Evolutionary conservation across 345 rosid species (phyloP).

Genomic region (Eucalyptus fibrosa): DNA sequence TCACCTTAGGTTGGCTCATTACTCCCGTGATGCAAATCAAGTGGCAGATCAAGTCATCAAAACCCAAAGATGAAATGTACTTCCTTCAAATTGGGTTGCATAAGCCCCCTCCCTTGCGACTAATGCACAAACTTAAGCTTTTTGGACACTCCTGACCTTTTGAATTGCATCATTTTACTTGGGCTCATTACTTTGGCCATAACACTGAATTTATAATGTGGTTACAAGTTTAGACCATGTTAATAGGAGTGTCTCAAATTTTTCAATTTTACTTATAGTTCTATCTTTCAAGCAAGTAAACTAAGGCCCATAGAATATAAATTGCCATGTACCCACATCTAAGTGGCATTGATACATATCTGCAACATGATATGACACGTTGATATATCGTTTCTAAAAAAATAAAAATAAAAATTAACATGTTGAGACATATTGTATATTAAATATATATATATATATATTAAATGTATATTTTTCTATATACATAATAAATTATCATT

Average conservation of each 20-base stretch:
- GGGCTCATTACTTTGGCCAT: background rate
- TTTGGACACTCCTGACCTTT: background rate
- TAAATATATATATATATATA: too few relatives aligned
- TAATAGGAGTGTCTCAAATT: background rate
- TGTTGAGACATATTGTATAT: too few relatives aligned
- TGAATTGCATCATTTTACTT: background rate
- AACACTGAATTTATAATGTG: background rate
- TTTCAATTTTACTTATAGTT: background rate
- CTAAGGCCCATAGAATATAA: background rate
- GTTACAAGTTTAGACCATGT: background rate
- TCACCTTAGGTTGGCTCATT: background rate
- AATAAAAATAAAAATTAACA: too few relatives aligned
- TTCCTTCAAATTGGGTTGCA: background rate
- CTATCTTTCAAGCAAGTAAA: background rate
- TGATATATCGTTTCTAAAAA: too few relatives aligned
- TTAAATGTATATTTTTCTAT: too few relatives aligned
- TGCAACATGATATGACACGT: rapidly evolving
- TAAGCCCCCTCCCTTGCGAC: background rate
- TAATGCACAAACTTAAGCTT: background rate
- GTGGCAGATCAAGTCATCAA: background rate
- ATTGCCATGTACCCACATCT: background rate
- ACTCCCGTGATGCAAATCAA: background rate
- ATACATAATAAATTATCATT: too few relatives aligned
- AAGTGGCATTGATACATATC: rapidly evolving
- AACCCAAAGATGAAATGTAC: too few relatives aligned